phyloP scores from a whole-genome alignment of 2,329 filamentous ascomycete species.

The Calycina marina region DNA sequence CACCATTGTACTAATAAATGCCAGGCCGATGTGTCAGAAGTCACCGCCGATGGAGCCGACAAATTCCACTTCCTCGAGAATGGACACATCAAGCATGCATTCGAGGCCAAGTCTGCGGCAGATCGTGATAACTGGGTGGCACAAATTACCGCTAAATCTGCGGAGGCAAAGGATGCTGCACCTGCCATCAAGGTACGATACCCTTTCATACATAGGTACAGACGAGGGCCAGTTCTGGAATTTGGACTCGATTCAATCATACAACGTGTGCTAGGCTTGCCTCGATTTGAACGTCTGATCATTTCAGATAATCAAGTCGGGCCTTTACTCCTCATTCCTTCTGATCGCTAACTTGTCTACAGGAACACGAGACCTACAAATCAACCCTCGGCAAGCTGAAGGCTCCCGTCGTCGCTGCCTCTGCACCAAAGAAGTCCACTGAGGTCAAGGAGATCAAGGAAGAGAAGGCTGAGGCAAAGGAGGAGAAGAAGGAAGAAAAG shows the following conservation, averaged over 20 bases:
- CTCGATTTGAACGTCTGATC: no score
- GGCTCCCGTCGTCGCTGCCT: constrained; percentile 25
- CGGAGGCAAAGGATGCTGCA: constrained; percentile 72
- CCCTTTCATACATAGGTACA: no score
- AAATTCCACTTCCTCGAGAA: constrained; percentile 79
- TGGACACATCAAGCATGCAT: constrained; percentile 84
- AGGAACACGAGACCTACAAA: constrained; percentile 85
- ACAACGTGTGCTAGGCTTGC: no score
- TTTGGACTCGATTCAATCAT: no score
- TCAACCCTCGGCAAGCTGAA: constrained; percentile 26
- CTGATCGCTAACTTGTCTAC: no score
- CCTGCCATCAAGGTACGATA: constrained; percentile 55
- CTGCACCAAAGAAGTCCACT: constrained; percentile 21
- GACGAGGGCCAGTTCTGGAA: no score
- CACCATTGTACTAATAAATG: not conserved
- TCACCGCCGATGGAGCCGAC: constrained; percentile 58
- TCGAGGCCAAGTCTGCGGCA: constrained; percentile 61
- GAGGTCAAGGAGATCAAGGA: constrained; percentile 24
- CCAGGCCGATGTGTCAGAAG: constrained; percentile 47
- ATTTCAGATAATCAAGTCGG: no score
- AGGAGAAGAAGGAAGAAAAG: constrained; percentile 21
- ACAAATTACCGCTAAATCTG: constrained; percentile 67
- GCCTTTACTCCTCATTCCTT: no score
- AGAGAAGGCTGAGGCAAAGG: constrained; percentile 17
- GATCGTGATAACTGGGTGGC: constrained; percentile 91